A percentile compares a stretch with the other conserved stretches of the same genome.
phyloP scores from a whole-genome alignment of 257 asterid species.

The Penstemon barbatus region DNA sequence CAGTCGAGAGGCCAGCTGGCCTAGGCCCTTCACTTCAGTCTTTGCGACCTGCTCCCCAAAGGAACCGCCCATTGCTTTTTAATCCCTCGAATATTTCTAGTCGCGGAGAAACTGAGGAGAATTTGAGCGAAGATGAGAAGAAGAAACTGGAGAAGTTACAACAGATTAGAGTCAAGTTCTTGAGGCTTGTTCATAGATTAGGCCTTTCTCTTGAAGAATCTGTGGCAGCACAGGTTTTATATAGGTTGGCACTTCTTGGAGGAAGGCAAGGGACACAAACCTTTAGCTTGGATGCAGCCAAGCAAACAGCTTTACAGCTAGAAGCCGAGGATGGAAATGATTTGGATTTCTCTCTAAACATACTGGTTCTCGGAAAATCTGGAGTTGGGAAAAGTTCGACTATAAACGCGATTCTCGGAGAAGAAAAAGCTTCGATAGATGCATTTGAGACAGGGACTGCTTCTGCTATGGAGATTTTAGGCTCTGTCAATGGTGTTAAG shows the following conservation, averaged over 20 bases:
- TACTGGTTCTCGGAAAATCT: slow-evolving; percentile 84
- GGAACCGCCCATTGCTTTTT: slow-evolving; percentile 58
- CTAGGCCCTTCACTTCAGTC: slow-evolving; percentile 87
- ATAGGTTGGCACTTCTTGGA: slow-evolving; percentile 72
- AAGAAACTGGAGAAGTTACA: slow-evolving; percentile 84
- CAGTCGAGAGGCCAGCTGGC: slow-evolving; percentile 94
- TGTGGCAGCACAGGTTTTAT: slow-evolving; percentile 80
- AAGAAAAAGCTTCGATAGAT: slow-evolving; percentile 65
- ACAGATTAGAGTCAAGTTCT: slow-evolving; percentile 67
- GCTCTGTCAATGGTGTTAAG: slow-evolving; percentile 71
- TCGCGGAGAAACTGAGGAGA: slow-evolving; percentile 56
- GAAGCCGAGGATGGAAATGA: slow-evolving; percentile 57
- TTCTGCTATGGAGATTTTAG: slow-evolving; percentile 54
- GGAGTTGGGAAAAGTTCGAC: slow-evolving; percentile 97
- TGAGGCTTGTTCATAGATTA: slow-evolving; percentile 82
- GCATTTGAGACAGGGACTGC: slow-evolving; percentile 74
- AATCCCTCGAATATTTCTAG: slow-evolving; percentile 42
- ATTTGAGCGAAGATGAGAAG: slow-evolving; percentile 84
- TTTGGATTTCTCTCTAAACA: slow-evolving; percentile 72
- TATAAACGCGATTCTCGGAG: slow-evolving; percentile 77
- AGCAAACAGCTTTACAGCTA: slow-evolving; percentile 64
- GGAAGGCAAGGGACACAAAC: slow-evolving; percentile 72
- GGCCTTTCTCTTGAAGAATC: slow-evolving; percentile 82
- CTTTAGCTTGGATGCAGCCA: slow-evolving; percentile 76
- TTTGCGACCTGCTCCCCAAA: slow-evolving; percentile 58